Base-by-base conservation (phyloP, 2,329 filamentous ascomycete genomes). In the Colletotrichum cuscutae region DNA sequence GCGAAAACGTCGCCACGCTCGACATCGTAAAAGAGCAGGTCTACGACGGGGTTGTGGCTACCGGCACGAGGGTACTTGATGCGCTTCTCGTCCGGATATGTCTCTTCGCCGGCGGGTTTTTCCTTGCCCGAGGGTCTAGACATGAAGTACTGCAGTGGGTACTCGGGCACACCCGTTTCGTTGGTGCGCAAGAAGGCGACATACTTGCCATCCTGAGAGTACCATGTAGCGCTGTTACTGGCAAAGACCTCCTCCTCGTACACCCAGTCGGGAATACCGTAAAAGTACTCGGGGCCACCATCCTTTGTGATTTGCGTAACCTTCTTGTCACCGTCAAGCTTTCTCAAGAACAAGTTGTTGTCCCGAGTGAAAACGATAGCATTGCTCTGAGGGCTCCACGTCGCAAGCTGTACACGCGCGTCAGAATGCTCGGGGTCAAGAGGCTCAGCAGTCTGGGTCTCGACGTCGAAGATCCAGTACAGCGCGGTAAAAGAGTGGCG, bases 51-150 rank as follows among this genome's bases (percentile, higher is more conserved):
- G 81, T 99, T 99, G 59, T 96, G 95, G 2, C 95, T 92, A 4
- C 97, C 97, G 24, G 97, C 93, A 82, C 98, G 98, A 60, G 97
- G 97, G 78, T 99, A 99, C 82, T 99, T 99, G 89, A 99, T 97
- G 77, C 95, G 86, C 75, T 93, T 90, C 46, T 96, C 92, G 79
- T 98, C 95, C 0, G 97, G 97, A 79, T 99, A 99, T 65, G 90
- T 91, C 80, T 98, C 95, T 76, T 97, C 90, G 24, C 94, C 95
- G 1, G 88, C 84, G 9, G 86, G 81, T 4, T 95, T 92, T 60
- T 87, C 76, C 60, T 90, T 88, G 30, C 95, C 95, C 76, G 94
- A 97, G 2, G 97, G 96, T 56, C 95, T 89, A 28, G 94, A 94
- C 73, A 98, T 85, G 82, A 97, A 99, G 86, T 97, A 99, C 78